A percentile compares a stretch with the other conserved stretches of the same genome.
These are phyloP conservation scores for Vanrija pseudolonga DNA, from an alignment of 1,284 basidiomycete genomes.

Conservation along the genomic window DNA sequence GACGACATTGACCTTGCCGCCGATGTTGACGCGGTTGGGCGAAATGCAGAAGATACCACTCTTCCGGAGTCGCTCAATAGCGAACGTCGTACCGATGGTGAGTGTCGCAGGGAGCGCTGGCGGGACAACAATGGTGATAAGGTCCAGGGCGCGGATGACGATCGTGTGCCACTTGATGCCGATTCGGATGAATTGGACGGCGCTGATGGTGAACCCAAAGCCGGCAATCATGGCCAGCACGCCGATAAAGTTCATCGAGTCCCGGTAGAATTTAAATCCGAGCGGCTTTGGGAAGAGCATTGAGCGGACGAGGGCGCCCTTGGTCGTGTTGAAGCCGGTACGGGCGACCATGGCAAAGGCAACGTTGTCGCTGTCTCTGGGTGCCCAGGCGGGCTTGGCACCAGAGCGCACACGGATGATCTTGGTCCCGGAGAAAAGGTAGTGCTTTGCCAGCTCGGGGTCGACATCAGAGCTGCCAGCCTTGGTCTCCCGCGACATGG, in stretches of 20 bases:
- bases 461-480: conserved; percentile 58
- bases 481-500: conserved; percentile 62
- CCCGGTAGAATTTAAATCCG: conserved; percentile 95
- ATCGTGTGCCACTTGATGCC: conserved; percentile 89
- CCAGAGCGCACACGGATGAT: conserved; percentile 84
- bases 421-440: conserved; percentile 87
- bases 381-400: conserved; percentile 51
- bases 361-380: conserved; percentile 55
- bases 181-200: conserved; percentile 86
- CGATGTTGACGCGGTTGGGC: conserved; percentile 92
- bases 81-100: conserved; percentile 96
- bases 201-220: conserved; percentile 81
- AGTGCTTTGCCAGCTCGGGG: conserved; percentile 74
- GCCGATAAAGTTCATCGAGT: conserved; percentile 93
- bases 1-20: conserved; percentile 94
- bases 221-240: conserved; percentile 85
- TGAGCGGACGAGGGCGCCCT: conserved; percentile 89
- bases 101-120: conserved; percentile 96
- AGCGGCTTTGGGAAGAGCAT: conserved; percentile 99
- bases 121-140: conserved; percentile 98
- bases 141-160: conserved; percentile 82
- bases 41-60: conserved; percentile 94
- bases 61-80: conserved; percentile 83
- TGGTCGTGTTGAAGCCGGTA: conserved; percentile 96
- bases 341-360: conserved; percentile 87